Conservation (phyloP, 306 rosid species). For the Quercus dentata region DNA sequence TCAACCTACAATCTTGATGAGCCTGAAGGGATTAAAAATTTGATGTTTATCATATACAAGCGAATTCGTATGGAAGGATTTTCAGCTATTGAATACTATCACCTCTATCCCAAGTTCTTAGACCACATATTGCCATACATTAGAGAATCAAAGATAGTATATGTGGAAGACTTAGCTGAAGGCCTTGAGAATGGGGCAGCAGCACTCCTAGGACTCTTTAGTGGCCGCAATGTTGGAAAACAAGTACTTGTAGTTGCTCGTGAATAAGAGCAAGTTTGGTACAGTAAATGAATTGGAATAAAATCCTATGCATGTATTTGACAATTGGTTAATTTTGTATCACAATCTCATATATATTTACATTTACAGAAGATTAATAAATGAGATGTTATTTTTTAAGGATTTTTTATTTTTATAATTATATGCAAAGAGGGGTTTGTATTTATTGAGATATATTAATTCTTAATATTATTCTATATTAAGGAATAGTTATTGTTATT, state of each 20-base stretch:
- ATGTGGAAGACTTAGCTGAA: conserved; percentile 4
- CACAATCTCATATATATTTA: too few species aligned
- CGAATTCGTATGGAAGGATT: conserved; percentile 14
- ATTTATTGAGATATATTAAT: too few species aligned
- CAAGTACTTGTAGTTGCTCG: neutral
- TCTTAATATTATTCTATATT: too few species aligned
- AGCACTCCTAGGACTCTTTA: neutral
- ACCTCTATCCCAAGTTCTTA: conserved; percentile 15
- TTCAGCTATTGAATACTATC: neutral
- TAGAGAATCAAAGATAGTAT: neutral
- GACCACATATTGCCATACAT: conserved; percentile 3
- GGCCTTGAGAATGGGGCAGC: conserved; percentile 18
- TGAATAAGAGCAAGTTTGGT: neutral
- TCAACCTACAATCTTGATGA: neutral
- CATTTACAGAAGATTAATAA: too few species aligned
- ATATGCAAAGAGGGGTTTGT: too few species aligned
- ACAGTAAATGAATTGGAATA: too few species aligned
- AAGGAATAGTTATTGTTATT: too few species aligned
- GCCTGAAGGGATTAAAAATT: neutral
- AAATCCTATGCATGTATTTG: too few species aligned
- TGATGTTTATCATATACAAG: conserved; percentile 8
- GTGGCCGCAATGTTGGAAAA: neutral
- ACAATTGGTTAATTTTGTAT: too few species aligned
- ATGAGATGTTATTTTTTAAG: too few species aligned
- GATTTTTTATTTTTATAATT: too few species aligned